A percentile compares a stretch with the other conserved stretches of the same genome.
Conservation (phyloP, 441 rosid genomes). For the Omphalea diandra region DNA sequence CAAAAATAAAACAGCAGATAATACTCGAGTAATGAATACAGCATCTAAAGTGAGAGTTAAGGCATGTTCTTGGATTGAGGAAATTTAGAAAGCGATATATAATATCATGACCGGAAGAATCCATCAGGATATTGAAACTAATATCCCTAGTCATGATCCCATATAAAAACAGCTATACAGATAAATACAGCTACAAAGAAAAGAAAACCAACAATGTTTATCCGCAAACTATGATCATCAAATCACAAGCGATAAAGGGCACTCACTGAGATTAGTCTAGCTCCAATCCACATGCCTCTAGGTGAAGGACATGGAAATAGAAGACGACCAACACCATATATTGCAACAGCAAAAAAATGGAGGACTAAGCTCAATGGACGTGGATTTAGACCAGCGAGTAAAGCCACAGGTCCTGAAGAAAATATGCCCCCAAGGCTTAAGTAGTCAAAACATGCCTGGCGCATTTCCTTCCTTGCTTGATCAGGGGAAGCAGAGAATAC, state of each 20-base stretch:
- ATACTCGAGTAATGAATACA: background rate
- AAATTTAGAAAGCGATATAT: background rate
- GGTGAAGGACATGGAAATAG: conserved; percentile 76
- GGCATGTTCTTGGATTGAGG: background rate
- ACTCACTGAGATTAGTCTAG: conserved; percentile 56
- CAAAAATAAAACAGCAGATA: background rate
- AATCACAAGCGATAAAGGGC: background rate
- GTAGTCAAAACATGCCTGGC: conserved; percentile 77
- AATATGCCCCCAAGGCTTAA: conserved; percentile 68
- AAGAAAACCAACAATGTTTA: background rate
- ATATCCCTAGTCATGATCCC: background rate
- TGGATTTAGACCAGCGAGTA: conserved; percentile 78
- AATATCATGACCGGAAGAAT: background rate
- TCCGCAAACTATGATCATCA: background rate
- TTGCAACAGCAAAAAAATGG: conserved; percentile 78
- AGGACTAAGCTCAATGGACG: conserved; percentile 61
- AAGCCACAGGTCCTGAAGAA: conserved; percentile 66
- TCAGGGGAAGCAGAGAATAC: conserved; percentile 79
- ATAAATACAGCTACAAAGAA: background rate
- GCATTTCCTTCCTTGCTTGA: conserved; percentile 75
- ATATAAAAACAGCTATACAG: background rate
- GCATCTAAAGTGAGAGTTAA: background rate
- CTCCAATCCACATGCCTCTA: conserved; percentile 68
- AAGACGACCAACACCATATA: conserved; percentile 70
- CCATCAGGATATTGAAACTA: background rate